A percentile compares a stretch with the other conserved stretches of the same genome.
phyloP scores from a whole-genome alignment of 495 filamentous ascomycete genomes.

The Penicillium malachiteum region DNA sequence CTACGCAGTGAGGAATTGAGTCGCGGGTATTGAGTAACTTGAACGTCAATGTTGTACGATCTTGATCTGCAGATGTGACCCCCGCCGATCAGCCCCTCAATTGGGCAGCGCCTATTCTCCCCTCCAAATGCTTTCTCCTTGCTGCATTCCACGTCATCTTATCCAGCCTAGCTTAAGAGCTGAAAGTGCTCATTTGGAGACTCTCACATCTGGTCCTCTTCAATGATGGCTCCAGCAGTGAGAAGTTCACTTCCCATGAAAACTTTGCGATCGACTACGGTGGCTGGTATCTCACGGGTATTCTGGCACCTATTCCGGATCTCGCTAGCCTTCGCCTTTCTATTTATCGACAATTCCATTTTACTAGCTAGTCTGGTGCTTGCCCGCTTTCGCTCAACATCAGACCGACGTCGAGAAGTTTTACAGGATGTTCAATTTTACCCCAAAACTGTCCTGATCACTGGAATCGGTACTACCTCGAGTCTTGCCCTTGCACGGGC shows the following conservation, averaged over 20 bases:
- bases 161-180: not conserved
- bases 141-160: not conserved
- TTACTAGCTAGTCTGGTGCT: constrained; percentile 35
- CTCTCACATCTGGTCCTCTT: not conserved
- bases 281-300: constrained; percentile 7
- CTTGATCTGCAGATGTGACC: not conserved
- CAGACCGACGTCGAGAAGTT: constrained; percentile 20
- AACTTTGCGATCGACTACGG: constrained; percentile 4
- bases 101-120: constrained; percentile 2
- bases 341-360: constrained; percentile 55
- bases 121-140: not conserved
- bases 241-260: constrained; percentile 8
- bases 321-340: constrained; percentile 39
- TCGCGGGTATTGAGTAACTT: too few species aligned
- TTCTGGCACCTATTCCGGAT: constrained; percentile 34
- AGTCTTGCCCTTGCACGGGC: constrained; percentile 65
- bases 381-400: constrained; percentile 14
- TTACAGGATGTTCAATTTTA: constrained; percentile 42
- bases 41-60: not conserved
- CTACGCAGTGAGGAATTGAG: too few species aligned
- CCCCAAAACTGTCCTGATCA: constrained; percentile 66
- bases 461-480: constrained; percentile 68
- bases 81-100: constrained; percentile 2
- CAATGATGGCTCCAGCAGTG: not conserved
- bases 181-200: not conserved